These are phyloP conservation scores for Zelopaecilomyces penicillatus DNA, from an alignment of 2,329 filamentous ascomycete genomes.

Conservation along the genomic window DNA sequence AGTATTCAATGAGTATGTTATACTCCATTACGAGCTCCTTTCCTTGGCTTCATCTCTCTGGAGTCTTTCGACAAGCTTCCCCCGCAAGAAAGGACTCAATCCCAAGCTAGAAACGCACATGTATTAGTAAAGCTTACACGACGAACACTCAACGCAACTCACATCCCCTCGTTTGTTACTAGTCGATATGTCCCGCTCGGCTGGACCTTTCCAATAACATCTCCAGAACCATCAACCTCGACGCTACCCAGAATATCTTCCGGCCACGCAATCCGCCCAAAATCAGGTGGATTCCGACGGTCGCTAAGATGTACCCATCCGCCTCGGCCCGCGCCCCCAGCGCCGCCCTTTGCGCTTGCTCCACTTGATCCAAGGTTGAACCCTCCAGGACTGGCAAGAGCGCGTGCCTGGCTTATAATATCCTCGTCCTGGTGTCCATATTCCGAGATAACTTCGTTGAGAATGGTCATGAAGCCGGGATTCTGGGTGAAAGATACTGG, in stretches of 20 bases:
- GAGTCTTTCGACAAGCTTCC: constrained; percentile 45
- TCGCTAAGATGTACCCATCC: constrained; percentile 61
- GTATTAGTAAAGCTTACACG: neutral
- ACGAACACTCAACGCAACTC: constrained; percentile 26
- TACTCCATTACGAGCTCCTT: constrained; percentile 22
- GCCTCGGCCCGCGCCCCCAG: constrained; percentile 50
- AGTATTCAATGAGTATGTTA: too few species aligned
- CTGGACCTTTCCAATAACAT: constrained; percentile 50
- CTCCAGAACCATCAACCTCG: constrained; percentile 50
- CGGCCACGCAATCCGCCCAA: constrained; percentile 59
- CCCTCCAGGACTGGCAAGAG: constrained; percentile 51
- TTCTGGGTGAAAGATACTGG: constrained; percentile 54
- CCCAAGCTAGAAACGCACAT: constrained; percentile 17
- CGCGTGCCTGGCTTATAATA: constrained; percentile 47
- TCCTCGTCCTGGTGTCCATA: constrained; percentile 49
- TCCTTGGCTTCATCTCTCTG: constrained; percentile 40
- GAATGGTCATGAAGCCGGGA: constrained; percentile 47
- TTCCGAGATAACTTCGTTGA: constrained; percentile 47
- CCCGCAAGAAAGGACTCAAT: constrained; percentile 37
- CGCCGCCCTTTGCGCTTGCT: constrained; percentile 52
- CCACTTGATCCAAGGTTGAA: constrained; percentile 44
- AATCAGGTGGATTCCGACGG: constrained; percentile 54
- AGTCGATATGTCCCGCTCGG: constrained; percentile 56
- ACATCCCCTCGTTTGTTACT: constrained; percentile 60
- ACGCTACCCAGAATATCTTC: constrained; percentile 64